Evolutionary conservation across 768 basidiomycete genomes (phyloP), one percentile per base, ranked within the genome.

Genomic region (Mycena amicta): DNA sequence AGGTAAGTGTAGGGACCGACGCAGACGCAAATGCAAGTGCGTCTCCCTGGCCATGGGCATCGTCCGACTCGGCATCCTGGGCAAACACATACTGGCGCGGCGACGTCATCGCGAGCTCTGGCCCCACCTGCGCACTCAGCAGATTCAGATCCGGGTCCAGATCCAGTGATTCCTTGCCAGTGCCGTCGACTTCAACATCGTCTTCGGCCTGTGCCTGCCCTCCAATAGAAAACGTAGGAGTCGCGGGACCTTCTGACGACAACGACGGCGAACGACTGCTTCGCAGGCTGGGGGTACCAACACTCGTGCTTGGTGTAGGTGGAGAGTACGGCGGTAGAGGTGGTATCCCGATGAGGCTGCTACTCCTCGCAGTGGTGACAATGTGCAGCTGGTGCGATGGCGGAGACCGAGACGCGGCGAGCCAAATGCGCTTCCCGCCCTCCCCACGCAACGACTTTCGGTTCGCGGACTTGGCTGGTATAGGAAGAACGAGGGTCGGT

Each of bases 401-500:
- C 43, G 43, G 43, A 16, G 43, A 8, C 8, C 20, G 12, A 15
- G 33, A 37, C 22, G 43, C 8, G 20, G 43, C 43, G 22, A 64
- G 56, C 22, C 58, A 52, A 27, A 60, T 47, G 37, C 55, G 59
- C 50, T 55, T 54, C 8, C 59, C 62, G 27, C 59, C 62, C 5
- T 43, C 49, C 15, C 62, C 55, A 29, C 59, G 62, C 15, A 60
- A 2, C 1, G 56, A 57, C n/a, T 49, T 37, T 1, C 59, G 52
- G 43, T 37, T 52, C 1, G 52, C 3, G 37, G 73, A 70, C 41
- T 72, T 71, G 6, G 75, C 75, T 22, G 75, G 69, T 2, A 80
- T 59, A n/a, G 79, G 80, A 33, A 82, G 68, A 6, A 81, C 71
- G 16, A 80, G 74, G 18, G 65, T 59, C 2, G 74, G 56, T 2